Evolutionary conservation across 805 yeast species (phyloP).

Genomic region (Candida coleopterorum): DNA sequence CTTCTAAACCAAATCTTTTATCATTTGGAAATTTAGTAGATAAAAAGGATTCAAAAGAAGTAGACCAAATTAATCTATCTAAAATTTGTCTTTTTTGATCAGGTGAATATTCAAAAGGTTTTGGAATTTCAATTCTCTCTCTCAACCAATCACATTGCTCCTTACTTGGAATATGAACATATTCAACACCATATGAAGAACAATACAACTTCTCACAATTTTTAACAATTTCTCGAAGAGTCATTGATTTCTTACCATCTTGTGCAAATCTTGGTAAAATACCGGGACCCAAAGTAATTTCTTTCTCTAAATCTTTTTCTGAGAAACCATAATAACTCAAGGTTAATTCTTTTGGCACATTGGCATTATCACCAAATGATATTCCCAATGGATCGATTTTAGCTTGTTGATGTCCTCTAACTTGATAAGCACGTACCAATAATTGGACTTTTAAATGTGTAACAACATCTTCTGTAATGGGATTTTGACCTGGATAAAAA

Average conservation of each 20-base stretch:
- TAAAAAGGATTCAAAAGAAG: conserved; percentile 87
- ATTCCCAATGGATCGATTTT: conserved; percentile 93
- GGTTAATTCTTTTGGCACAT: conserved; percentile 78
- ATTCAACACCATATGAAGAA: conserved; percentile 86
- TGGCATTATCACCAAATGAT: conserved; percentile 67
- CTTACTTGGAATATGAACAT: conserved; percentile 93
- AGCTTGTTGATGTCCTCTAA: conserved; percentile 95
- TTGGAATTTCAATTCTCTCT: conserved; percentile 90
- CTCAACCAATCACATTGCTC: conserved; percentile 98
- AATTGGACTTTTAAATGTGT: conserved; percentile 93
- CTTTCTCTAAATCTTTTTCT: conserved; percentile 76
- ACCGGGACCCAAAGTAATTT: conserved; percentile 94
- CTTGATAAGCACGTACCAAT: conserved; percentile 97
- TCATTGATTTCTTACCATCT: conserved; percentile 57
- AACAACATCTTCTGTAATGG: conserved; percentile 58
- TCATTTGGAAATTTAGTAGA: conserved; percentile 97
- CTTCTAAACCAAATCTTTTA: conserved; percentile 97
- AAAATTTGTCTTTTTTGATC: conserved; percentile 95
- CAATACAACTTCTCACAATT: conserved; percentile 84
- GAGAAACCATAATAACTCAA: conserved; percentile 90
- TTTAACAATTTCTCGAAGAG: conserved; percentile 71
- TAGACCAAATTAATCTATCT: conserved; percentile 95
- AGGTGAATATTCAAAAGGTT: conserved; percentile 72
- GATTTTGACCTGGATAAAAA: conserved; percentile 50
- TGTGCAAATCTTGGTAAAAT: conserved; percentile 86